A percentile compares a stretch with the other conserved stretches of the same genome.
Evolutionary conservation across 331 rosid species (phyloP).

Genomic region (Rhamnella rubrinervis): DNA sequence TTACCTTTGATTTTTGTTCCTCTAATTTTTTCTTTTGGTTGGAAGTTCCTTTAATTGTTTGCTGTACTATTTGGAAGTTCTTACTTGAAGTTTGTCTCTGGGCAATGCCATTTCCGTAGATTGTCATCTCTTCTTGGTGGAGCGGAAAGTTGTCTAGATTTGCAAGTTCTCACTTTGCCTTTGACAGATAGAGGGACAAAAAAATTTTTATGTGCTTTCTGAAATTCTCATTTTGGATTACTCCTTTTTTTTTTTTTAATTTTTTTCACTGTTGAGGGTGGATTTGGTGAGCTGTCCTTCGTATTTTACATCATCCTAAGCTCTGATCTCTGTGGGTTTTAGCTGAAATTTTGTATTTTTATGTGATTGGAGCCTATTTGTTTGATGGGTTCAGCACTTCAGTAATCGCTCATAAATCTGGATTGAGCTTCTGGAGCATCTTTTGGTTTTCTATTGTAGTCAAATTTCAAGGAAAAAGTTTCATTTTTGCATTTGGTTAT

Average conservation of each 20-base stretch:
- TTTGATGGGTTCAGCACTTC: conserved; percentile 6
- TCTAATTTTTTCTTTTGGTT: too few relatives aligned
- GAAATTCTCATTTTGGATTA: neutral
- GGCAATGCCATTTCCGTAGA: conserved; percentile 22
- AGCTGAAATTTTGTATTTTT: conserved; percentile 13
- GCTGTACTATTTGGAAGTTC: conserved; percentile 21
- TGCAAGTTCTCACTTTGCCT: conserved; percentile 5
- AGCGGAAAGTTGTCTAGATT: conserved; percentile 7
- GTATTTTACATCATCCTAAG: neutral
- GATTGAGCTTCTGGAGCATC: conserved; percentile 5
- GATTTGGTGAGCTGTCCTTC: too few relatives aligned
- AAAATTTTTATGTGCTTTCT: neutral
- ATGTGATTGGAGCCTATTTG: neutral
- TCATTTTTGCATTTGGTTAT: conserved; percentile 9
- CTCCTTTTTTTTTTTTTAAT: neutral
- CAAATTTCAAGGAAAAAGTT: conserved; percentile 17
- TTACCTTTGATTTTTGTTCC: neutral
- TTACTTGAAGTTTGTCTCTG: conserved; percentile 28
- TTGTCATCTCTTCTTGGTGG: conserved; percentile 6
- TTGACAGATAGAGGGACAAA: conserved; percentile 4
- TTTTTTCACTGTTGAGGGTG: neutral
- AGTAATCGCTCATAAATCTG: conserved; percentile 19
- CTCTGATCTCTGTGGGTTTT: conserved; percentile 12
- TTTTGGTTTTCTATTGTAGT: neutral
- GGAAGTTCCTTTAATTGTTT: conserved; percentile 19